Evolutionary conservation across 164 flowering plant genomes (phyloP).

Genomic region (Magnolia kwangsiensis): DNA sequence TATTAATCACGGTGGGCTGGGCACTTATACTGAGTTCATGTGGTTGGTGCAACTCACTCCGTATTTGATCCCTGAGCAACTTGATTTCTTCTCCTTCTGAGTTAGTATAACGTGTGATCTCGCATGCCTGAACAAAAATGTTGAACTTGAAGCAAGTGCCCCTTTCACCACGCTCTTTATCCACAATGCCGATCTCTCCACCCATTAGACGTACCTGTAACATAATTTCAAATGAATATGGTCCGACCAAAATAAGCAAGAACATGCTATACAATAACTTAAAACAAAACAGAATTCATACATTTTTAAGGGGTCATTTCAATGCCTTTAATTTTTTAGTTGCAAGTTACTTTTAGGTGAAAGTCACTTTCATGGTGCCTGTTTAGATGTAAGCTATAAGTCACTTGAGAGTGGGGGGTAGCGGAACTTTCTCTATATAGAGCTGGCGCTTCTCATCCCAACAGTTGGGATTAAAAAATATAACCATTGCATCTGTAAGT

Average conservation of each 20-base stretch:
- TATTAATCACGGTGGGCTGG: background rate
- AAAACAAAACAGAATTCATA: background rate
- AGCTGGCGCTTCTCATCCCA: too few relatives aligned
- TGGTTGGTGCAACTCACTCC: constrained; percentile 11
- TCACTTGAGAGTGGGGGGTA: too few relatives aligned
- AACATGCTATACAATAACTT: background rate
- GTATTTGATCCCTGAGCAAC: background rate
- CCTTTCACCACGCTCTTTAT: constrained; percentile 51
- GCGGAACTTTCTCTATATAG: too few relatives aligned
- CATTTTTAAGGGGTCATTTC: background rate
- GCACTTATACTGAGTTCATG: background rate
- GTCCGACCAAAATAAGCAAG: background rate
- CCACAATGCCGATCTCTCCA: constrained; percentile 69
- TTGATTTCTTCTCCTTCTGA: constrained; percentile 8
- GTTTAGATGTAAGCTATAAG: too few relatives aligned
- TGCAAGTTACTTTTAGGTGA: too few relatives aligned
- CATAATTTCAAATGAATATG: background rate
- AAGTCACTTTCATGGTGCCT: too few relatives aligned
- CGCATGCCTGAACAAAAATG: constrained; percentile 31
- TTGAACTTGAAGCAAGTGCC: constrained; percentile 86
- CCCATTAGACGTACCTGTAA: constrained; percentile 87
- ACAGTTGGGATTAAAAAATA: too few relatives aligned
- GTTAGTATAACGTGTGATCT: background rate
- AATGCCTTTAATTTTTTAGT: too few relatives aligned
- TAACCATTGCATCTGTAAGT: too few relatives aligned